Conservation (phyloP, 2,329 filamentous ascomycete species). For the Colletotrichum spaethianum region DNA sequence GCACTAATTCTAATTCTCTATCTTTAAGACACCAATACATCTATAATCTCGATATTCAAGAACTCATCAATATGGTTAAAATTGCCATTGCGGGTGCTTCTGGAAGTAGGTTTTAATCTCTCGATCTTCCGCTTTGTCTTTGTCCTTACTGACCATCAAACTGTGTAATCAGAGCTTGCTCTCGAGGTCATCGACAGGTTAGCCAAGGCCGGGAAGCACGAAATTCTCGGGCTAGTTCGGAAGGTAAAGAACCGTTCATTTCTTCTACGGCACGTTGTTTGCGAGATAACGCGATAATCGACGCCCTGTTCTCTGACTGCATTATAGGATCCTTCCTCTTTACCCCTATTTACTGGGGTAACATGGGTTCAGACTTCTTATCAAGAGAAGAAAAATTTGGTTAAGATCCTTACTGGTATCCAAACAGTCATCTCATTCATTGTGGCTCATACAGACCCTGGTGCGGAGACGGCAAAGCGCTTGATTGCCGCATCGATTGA, state of each 20-base stretch:
- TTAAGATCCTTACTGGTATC: slow-evolving; percentile 56
- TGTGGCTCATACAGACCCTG: slow-evolving; percentile 50
- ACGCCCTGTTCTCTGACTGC: neutral
- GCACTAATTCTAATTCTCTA: too few relatives aligned
- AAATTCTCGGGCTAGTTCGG: slow-evolving; percentile 46
- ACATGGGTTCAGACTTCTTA: slow-evolving; percentile 62
- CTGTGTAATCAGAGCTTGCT: slow-evolving; percentile 37
- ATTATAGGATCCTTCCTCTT: slow-evolving; percentile 40
- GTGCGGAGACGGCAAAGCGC: slow-evolving; percentile 62
- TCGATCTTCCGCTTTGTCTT: too few relatives aligned
- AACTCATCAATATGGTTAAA: slow-evolving; percentile 32
- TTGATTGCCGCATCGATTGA: slow-evolving; percentile 72
- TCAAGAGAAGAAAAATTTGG: slow-evolving; percentile 54
- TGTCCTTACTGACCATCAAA: neutral
- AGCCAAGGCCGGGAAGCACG: slow-evolving; percentile 40
- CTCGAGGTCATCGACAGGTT: slow-evolving; percentile 44
- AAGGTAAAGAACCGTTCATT: slow-evolving; percentile 39
- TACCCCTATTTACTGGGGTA: slow-evolving; percentile 47
- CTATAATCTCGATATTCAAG: rapidly evolving
- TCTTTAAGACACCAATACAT: too few relatives aligned
- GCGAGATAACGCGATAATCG: neutral
- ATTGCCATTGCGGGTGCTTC: slow-evolving; percentile 39
- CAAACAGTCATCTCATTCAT: slow-evolving; percentile 70
- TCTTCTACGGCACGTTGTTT: rapidly evolving
- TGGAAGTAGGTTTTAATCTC: slow-evolving; percentile 16